These are phyloP conservation scores for Gnaphalium uliginosum DNA, from an alignment of 129 eudicot genomes.

Conservation along the genomic window DNA sequence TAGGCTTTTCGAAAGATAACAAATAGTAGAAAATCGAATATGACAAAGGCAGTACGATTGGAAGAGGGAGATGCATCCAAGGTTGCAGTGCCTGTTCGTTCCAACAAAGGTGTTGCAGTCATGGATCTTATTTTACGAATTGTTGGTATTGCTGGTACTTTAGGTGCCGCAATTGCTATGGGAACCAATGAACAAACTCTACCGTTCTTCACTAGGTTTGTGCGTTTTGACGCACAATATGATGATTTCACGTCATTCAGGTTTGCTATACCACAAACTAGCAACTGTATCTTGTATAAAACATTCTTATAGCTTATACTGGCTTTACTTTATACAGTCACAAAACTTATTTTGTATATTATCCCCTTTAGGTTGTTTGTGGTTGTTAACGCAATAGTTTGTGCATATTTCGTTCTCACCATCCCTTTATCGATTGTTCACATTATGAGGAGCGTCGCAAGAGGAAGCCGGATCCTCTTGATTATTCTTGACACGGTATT, in stretches of 20 bases:
- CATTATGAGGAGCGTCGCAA: conserved; percentile 55
- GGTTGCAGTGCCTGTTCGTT: conserved; percentile 28
- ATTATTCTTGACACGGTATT: conserved; percentile 68
- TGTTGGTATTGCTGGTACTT: conserved; percentile 55
- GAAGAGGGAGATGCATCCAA: conserved; percentile 50
- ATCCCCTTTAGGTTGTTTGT: conserved; percentile 60
- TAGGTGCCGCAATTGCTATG: conserved; percentile 78
- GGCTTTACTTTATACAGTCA: background rate
- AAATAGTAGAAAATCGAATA: background rate
- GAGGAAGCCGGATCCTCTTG: conserved; percentile 52
- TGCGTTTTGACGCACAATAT: conserved; percentile 55
- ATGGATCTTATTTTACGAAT: conserved; percentile 57
- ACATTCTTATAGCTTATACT: background rate
- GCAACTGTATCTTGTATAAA: background rate
- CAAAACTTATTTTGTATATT: background rate
- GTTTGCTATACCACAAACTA: conserved; percentile 28
- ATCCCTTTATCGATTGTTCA: conserved; percentile 66
- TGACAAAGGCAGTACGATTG: conserved; percentile 43
- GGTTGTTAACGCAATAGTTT: conserved; percentile 54
- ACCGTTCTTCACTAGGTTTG: conserved; percentile 64
- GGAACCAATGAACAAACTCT: conserved; percentile 74
- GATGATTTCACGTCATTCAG: conserved; percentile 67
- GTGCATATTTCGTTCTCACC: conserved; percentile 65
- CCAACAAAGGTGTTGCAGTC: conserved; percentile 57
- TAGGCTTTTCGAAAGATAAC: conserved; percentile 11